These are phyloP conservation scores for Corrigiola litoralis DNA, from an alignment of 179 eudicot species.

Conservation along the genomic window DNA sequence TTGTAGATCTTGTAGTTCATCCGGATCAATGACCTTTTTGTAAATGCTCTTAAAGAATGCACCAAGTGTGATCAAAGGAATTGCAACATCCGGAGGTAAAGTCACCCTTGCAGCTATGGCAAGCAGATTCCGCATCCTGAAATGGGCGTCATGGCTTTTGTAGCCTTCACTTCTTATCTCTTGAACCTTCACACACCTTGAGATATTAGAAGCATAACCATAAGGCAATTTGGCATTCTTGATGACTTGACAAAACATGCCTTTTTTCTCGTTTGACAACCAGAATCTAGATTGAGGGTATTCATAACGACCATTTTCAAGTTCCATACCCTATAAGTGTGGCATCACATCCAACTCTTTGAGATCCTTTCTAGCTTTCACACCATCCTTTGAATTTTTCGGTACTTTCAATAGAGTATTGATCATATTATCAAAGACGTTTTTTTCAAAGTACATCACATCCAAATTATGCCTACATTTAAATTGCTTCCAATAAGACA, in stretches of 20 bases:
- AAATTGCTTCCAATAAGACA: constrained; percentile 21
- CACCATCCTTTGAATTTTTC: constrained; percentile 23
- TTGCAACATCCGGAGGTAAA: constrained; percentile 3
- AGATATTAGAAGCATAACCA: constrained; percentile 27
- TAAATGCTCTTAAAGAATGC: background rate
- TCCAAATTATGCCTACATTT: constrained; percentile 20
- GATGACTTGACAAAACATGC: constrained; percentile 4
- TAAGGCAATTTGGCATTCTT: constrained; percentile 18
- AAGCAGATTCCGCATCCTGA: constrained; percentile 11
- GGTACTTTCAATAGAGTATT: constrained; percentile 13
- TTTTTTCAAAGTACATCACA: constrained; percentile 38
- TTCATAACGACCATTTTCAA: no score
- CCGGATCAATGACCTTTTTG: background rate
- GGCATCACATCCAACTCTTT: constrained; percentile 23
- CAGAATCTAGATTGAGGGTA: constrained; percentile 10
- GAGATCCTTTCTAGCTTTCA: constrained; percentile 16
- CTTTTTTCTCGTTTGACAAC: background rate
- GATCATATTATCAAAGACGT: constrained; percentile 23
- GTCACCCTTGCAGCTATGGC: background rate
- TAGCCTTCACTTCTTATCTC: background rate
- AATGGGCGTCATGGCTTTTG: constrained; percentile 21
- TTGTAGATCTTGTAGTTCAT: background rate
- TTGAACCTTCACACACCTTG: constrained; percentile 7
- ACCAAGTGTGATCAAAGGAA: constrained; percentile 6
- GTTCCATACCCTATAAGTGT: no score